phyloP scores from a whole-genome alignment of 768 basidiomycete species.

The Psilocybe tampanensis region DNA sequence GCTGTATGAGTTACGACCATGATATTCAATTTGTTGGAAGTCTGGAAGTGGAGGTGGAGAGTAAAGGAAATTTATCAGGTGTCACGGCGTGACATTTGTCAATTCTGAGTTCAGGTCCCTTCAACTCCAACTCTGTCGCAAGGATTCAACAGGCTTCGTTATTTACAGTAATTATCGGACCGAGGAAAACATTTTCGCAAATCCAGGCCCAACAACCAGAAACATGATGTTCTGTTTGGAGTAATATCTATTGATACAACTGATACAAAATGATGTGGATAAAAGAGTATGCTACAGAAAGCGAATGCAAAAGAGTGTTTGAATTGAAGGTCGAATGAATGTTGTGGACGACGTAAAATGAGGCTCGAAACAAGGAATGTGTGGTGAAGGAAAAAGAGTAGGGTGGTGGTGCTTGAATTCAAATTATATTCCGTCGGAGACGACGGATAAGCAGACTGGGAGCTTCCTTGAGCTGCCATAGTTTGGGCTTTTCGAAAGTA shows the following conservation, averaged over 20 bases:
- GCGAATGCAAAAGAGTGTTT: not conserved
- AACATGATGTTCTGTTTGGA: too few species aligned
- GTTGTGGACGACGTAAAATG: too few species aligned
- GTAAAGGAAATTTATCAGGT: slow-evolving; percentile 18
- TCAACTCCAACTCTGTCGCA: too few species aligned
- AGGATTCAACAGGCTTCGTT: too few species aligned
- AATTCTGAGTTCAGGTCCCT: too few species aligned
- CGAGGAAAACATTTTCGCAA: too few species aligned
- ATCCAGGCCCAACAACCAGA: too few species aligned
- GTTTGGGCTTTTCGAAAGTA: slow-evolving; percentile 47
- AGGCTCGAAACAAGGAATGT: not conserved
- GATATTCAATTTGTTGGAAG: slow-evolving; percentile 9
- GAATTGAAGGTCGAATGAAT: not conserved
- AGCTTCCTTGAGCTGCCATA: slow-evolving; percentile 49
- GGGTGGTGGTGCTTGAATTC: slow-evolving; percentile 5
- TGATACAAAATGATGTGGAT: too few species aligned
- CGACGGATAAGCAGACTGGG: slow-evolving; percentile 38
- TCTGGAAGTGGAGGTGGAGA: slow-evolving; percentile 3
- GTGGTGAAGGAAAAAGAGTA: slow-evolving; percentile 8
- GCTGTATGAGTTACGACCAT: slow-evolving; percentile 45
- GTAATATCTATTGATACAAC: too few species aligned
- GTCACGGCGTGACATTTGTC: slow-evolving; percentile 18
- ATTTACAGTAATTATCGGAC: too few species aligned
- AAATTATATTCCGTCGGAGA: slow-evolving; percentile 40
- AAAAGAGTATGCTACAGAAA: not conserved